These are phyloP conservation scores for Potentilla sterilis DNA, from an alignment of 306 rosid species.

Conservation along the genomic window DNA sequence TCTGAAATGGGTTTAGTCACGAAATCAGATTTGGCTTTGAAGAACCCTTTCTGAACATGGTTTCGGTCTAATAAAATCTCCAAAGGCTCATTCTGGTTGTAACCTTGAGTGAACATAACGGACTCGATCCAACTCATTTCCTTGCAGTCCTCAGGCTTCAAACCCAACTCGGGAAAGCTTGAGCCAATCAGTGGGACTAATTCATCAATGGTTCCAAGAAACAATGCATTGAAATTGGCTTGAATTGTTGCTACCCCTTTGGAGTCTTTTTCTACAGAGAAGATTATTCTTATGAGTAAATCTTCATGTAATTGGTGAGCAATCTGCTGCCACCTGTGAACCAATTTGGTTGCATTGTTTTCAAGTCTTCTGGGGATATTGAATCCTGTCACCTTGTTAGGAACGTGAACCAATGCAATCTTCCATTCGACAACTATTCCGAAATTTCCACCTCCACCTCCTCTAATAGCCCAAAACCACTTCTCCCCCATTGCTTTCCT, in stretches of 20 bases:
- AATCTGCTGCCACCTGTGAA: slow-evolving; percentile 30
- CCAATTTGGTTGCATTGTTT: slow-evolving; percentile 26
- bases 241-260: background rate
- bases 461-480: slow-evolving; percentile 58
- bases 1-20: slow-evolving; percentile 16
- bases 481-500: slow-evolving; percentile 49
- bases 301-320: slow-evolving; percentile 32
- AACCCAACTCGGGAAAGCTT: slow-evolving; percentile 24
- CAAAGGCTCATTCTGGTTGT: slow-evolving; percentile 1
- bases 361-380: slow-evolving; percentile 22
- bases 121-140: slow-evolving; percentile 21
- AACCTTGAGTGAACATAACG: background rate
- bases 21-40: slow-evolving; percentile 22
- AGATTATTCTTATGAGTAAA: slow-evolving; percentile 43
- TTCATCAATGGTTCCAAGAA: slow-evolving; percentile 19
- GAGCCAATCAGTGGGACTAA: background rate
- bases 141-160: slow-evolving; percentile 9
- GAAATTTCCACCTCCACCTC: slow-evolving; percentile 56
- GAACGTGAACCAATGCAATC: slow-evolving; percentile 35
- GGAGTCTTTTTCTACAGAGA: background rate
- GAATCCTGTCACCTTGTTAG: slow-evolving; percentile 32
- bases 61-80: slow-evolving; percentile 9
- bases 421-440: slow-evolving; percentile 48
- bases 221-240: background rate
- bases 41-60: background rate